Evolutionary conservation across 2,329 filamentous ascomycete genomes (phyloP).

Genomic region (Tolypocladium ophioglossoides): DNA sequence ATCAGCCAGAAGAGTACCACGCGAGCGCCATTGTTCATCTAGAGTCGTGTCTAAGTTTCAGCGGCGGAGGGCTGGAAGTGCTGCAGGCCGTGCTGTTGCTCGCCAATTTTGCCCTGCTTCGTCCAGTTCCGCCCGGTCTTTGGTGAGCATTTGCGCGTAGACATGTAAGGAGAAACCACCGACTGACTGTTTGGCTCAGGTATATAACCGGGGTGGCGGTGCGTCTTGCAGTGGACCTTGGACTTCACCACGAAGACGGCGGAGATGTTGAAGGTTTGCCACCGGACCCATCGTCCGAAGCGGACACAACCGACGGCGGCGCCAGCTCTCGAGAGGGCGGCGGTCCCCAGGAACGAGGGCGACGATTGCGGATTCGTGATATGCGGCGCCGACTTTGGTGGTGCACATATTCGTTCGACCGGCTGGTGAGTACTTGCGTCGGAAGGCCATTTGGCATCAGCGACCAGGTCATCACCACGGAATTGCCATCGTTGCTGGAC

Average conservation of each 20-base stretch:
- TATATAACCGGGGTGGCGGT: constrained; percentile 95
- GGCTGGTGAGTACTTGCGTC: constrained; percentile 90
- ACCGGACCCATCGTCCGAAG: constrained; percentile 26
- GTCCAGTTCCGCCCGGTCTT: constrained; percentile 83
- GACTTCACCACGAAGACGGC: constrained; percentile 86
- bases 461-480: constrained; percentile 93
- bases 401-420: constrained; percentile 91
- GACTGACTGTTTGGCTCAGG: constrained; percentile 19
- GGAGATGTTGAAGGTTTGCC: constrained; percentile 51
- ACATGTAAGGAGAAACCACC: not conserved
- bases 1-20: constrained; percentile 91
- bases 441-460: constrained; percentile 88
- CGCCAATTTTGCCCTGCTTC: constrained; percentile 80
- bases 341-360: constrained; percentile 42
- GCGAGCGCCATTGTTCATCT: constrained; percentile 88
- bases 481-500: constrained; percentile 82
- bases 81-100: constrained; percentile 86
- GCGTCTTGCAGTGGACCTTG: constrained; percentile 80
- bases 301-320: constrained; percentile 23
- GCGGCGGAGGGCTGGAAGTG: constrained; percentile 84
- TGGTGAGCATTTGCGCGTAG: constrained; percentile 43
- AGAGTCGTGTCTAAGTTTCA: constrained; percentile 74
- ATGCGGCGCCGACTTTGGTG: constrained; percentile 84
- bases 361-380: constrained; percentile 77
- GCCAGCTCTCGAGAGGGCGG: constrained; percentile 18